Conservation (phyloP, 768 basidiomycete species). For the Nidularia pulvinata region DNA sequence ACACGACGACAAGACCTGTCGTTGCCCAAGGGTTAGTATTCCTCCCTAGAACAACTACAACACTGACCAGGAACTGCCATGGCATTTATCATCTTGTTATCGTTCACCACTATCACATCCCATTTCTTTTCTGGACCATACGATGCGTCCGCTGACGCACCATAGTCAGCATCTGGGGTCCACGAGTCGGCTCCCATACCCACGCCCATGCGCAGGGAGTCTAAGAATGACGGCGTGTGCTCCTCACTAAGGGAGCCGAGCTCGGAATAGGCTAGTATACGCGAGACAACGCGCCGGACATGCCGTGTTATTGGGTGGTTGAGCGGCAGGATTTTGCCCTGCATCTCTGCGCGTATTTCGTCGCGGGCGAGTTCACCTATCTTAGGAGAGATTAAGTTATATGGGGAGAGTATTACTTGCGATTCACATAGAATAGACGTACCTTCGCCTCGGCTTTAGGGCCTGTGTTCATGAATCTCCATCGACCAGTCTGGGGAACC, state of each 20-base stretch:
- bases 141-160: conserved; percentile 12
- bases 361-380: neutral
- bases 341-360: neutral
- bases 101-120: conserved; percentile 80
- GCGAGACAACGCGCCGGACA: conserved; percentile 3
- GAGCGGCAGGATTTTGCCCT: neutral
- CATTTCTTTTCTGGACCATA: conserved; percentile 44
- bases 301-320: conserved; percentile 3
- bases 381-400: neutral
- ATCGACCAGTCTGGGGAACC: conserved; percentile 5
- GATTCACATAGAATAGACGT: neutral
- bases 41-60: neutral
- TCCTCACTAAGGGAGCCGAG: conserved; percentile 4
- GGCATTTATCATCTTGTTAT: conserved; percentile 72
- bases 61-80: conserved; percentile 67
- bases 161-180: conserved; percentile 22
- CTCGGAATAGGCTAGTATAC: neutral
- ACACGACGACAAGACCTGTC: conserved; percentile 78
- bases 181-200: neutral
- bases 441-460: conserved; percentile 1
- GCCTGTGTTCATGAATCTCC: conserved; percentile 3
- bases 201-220: neutral
- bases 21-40: neutral
- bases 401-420: no score
- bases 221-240: neutral